These are phyloP conservation scores for Cystofilobasidium macerans DNA, from an alignment of 768 basidiomycete species.

Conservation along the genomic window DNA sequence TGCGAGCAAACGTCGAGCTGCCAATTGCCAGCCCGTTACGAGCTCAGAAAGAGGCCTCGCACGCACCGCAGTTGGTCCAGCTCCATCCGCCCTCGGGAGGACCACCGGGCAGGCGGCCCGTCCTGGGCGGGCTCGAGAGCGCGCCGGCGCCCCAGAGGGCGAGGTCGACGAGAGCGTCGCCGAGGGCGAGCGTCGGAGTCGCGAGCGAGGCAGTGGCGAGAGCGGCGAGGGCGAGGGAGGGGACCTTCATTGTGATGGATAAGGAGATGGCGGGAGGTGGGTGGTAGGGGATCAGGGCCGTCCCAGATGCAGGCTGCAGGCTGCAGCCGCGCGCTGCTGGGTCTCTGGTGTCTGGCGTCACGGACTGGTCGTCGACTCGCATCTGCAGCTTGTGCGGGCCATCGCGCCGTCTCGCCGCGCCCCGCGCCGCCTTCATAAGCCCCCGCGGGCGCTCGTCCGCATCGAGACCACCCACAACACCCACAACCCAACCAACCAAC, in stretches of 20 bases:
- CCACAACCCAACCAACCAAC: too few species aligned
- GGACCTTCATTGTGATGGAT: background rate
- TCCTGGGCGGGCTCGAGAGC: slow-evolving; percentile 31
- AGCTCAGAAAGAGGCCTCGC: slow-evolving; percentile 21
- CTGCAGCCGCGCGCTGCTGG: background rate
- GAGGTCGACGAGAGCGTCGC: slow-evolving; percentile 30
- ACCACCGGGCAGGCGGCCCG: slow-evolving; percentile 30
- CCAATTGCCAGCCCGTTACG: too few species aligned
- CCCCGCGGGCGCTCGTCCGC: too few species aligned
- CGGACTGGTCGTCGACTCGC: background rate
- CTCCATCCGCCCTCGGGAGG: slow-evolving; percentile 47
- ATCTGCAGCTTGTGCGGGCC: background rate
- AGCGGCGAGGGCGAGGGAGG: background rate
- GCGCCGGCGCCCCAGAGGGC: slow-evolving; percentile 31
- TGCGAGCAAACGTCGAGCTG: too few species aligned
- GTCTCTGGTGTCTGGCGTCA: background rate
- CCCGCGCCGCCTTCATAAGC: too few species aligned
- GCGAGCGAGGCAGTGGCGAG: background rate
- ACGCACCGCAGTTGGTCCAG: slow-evolving; percentile 65
- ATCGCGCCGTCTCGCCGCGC: too few species aligned
- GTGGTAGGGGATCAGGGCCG: background rate
- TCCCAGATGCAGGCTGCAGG: background rate
- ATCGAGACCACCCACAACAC: too few species aligned
- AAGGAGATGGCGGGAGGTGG: background rate
- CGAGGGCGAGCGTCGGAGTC: background rate